Evolutionary conservation across 306 rosid species (phyloP), one percentile per base, ranked within the genome.

Genomic region (Gastrolobium bilobum): DNA sequence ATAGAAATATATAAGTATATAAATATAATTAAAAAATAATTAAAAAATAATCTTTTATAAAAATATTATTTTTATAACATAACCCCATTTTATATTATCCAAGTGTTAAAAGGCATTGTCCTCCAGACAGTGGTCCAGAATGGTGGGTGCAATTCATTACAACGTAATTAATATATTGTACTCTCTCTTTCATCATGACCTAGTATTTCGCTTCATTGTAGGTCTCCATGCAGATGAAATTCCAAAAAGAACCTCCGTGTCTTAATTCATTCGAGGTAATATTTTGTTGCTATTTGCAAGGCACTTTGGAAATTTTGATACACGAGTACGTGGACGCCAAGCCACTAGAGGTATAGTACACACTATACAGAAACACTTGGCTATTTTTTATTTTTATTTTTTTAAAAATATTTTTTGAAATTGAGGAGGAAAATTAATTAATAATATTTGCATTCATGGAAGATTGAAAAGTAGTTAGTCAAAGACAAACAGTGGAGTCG

Each of bases 401-500:
- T 62, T 51, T 8, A 34, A 37, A 15, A 50, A 42, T 57, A 67
- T 51, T 40, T 75, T 68, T 76, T 14, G 48, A 76, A 70, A 52
- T 44, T 69, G 73, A 82, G 74, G 69, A 76, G 3, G 3, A 52
- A 66, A 79, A 30, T 29, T 15, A 50, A 48, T 29, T 58, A 72
- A 48, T 15, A 37, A 38, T 81, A 53, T 26, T 53, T 31, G 75
- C 3, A 40, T 62, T 59, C 35, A 60, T 76, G 68, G 66, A 47
- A 75, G 64, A 71, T 58, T 29, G 73, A 67, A 60, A 62, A 60
- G 58, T 35, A 57, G 68, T 34, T 52, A 34, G 78, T 83, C 66
- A 20, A 20, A 82, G 86, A 78, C 89, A 87, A 86, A 81, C 64
- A 43, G 38, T 73, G 58, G 1, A 35, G 70, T 57, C 10, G n/a